Evolutionary conservation across 129 eudicot genomes (phyloP).

Genomic region (Lonicera japonica): DNA sequence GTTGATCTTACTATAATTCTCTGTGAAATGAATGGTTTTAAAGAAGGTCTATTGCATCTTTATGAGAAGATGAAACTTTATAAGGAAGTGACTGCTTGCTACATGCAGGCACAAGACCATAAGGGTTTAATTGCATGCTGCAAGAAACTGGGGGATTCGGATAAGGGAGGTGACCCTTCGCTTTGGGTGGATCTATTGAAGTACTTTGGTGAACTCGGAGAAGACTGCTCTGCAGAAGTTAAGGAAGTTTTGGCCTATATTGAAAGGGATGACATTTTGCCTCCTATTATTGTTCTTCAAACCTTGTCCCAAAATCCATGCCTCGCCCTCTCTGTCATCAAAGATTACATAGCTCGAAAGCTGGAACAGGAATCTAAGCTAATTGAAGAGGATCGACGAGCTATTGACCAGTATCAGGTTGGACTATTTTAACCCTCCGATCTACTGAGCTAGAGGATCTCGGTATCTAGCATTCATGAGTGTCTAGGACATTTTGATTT

Average conservation of each 20-base stretch:
- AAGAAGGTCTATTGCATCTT: slow-evolving; percentile 77
- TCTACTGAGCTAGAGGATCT: too few relatives aligned
- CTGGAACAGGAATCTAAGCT: slow-evolving; percentile 83
- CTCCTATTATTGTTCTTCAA: slow-evolving; percentile 90
- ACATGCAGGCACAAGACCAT: slow-evolving; percentile 94
- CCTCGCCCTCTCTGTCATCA: slow-evolving; percentile 81
- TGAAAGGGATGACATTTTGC: slow-evolving; percentile 90
- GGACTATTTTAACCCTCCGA: slow-evolving; percentile 11
- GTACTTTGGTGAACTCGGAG: slow-evolving; percentile 98
- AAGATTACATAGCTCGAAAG: slow-evolving; percentile 91
- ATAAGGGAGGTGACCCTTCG: slow-evolving; percentile 79
- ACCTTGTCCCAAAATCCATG: slow-evolving; percentile 83
- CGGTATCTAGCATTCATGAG: too few relatives aligned
- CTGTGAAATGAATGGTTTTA: slow-evolving; percentile 82
- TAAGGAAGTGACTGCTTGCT: slow-evolving; percentile 96
- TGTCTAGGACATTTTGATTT: too few relatives aligned
- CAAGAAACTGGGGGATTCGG: slow-evolving; percentile 93
- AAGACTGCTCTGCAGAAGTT: slow-evolving; percentile 97
- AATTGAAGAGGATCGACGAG: slow-evolving; percentile 87
- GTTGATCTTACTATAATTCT: slow-evolving; percentile 85
- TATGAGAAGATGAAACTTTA: slow-evolving; percentile 93
- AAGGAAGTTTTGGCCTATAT: slow-evolving; percentile 77
- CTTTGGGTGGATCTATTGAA: slow-evolving; percentile 91
- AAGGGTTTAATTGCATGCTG: slow-evolving; percentile 95
- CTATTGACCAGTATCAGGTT: slow-evolving; percentile 94